Base-by-base conservation (phyloP, 2,329 filamentous ascomycete genomes). In the Parascedosporium putredinis region DNA sequence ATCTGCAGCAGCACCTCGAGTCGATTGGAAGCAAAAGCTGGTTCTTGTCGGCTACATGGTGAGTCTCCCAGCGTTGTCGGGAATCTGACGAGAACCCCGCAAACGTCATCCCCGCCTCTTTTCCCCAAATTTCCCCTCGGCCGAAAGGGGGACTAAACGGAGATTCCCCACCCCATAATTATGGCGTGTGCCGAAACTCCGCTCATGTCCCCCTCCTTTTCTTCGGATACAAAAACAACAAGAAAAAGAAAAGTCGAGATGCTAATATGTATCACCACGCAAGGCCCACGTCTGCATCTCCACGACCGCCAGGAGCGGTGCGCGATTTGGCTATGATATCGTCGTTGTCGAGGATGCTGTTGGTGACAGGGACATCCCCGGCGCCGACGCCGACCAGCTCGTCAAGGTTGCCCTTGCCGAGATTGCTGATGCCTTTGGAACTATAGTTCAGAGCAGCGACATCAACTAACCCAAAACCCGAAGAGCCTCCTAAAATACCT, bases 281-380 rank as follows among this genome's bases (percentile, higher is more conserved):
- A n/a, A 75, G 76, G 80, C 83, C 2, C 82, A 86, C 60, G 76
- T 86, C 1, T 73, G 68, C 75, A 80, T 70, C 63, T 84, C 53
- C 67, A 79, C 79, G 0, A 86, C 83, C 0, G 78, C 81, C 0
- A 67, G 82, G 42, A 73, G 80, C 46, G 83, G 69, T 1, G 69
- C 65, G 4, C 75, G 86, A 60, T 66, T 70, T 29, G 83, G 80
- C 0, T 84, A 79, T 58, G 80, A 86, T 58, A 74, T 84, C 22
- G 50, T 84, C 1, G 59, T 86, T 20, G 76, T 72, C 0, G 68
- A 75, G 56, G 83, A 84, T 59, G 80, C 71, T 0, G 74, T 86
- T 33, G 82, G 83, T 0, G 81, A 85, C 60, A 64, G 83, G 7
- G 72, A 84, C 59, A 83, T 86, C 42, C 82, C 82, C 1, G 81